Conservation (phyloP, 306 rosid species). For the Gynostemma pentaphyllum region DNA sequence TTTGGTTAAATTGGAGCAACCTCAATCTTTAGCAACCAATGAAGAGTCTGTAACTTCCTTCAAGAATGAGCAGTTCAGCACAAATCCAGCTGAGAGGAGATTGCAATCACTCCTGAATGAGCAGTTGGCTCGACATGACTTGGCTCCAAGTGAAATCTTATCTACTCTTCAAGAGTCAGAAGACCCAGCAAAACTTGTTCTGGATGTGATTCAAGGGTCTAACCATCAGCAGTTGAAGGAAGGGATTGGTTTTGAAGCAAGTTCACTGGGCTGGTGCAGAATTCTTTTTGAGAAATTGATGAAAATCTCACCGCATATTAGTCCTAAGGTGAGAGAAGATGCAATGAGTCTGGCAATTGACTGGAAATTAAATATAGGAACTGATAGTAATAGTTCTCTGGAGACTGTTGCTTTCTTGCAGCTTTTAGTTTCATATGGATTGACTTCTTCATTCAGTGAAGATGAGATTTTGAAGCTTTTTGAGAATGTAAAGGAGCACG, state of each 20-base stretch:
- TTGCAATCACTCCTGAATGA: slow-evolving; percentile 10
- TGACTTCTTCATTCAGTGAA: slow-evolving; percentile 21
- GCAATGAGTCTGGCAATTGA: slow-evolving; percentile 33
- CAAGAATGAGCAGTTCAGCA: slow-evolving; percentile 16
- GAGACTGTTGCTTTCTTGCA: slow-evolving; percentile 36
- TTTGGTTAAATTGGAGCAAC: no score
- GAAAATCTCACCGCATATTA: slow-evolving; percentile 24
- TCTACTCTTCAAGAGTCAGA: slow-evolving; percentile 18
- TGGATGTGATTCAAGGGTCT: no score
- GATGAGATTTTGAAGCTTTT: slow-evolving; percentile 33
- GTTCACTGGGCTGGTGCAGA: no score
- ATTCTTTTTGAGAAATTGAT: slow-evolving; percentile 20
- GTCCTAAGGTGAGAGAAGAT: slow-evolving; percentile 20
- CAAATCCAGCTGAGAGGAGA: slow-evolving; percentile 7
- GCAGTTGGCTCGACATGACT: slow-evolving; percentile 11
- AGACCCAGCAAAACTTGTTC: slow-evolving; percentile 39
- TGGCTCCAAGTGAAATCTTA: slow-evolving; percentile 8
- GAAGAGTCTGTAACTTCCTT: no score
- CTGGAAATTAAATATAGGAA: slow-evolving; percentile 24
- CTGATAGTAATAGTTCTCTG: slow-evolving; percentile 16
- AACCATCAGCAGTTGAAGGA: slow-evolving; percentile 8
- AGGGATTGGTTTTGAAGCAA: slow-evolving; percentile 3
- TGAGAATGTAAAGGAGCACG: slow-evolving; percentile 20
- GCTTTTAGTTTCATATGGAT: slow-evolving; percentile 25
- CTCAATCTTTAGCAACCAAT: no score